These are phyloP conservation scores for Calendula officinalis DNA, from an alignment of 129 eudicot species.

Conservation along the genomic window DNA sequence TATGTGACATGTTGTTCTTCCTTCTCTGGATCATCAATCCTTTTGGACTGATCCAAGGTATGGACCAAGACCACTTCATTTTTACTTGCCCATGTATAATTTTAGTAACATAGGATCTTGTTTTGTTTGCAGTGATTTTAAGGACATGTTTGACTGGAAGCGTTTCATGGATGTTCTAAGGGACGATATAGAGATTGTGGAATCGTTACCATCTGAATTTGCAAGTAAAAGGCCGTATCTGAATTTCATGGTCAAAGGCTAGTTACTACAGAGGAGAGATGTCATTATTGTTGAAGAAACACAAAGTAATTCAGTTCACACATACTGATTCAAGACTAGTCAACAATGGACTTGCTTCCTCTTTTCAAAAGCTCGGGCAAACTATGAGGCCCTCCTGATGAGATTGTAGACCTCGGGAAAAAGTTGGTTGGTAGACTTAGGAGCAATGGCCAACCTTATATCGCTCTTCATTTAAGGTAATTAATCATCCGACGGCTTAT, in stretches of 20 bases:
- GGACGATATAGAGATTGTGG: conserved; percentile 73
- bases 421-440: conserved; percentile 54
- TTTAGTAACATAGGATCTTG: background rate
- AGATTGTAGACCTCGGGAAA: conserved; percentile 62
- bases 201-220: conserved; percentile 53
- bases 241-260: conserved; percentile 89
- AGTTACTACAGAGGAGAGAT: conserved; percentile 78
- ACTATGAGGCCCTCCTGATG: conserved; percentile 66
- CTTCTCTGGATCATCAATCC: conserved; percentile 89
- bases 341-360: conserved; percentile 66
- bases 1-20: conserved; percentile 98
- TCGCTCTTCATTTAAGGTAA: conserved; percentile 92
- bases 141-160: conserved; percentile 87
- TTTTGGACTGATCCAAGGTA: conserved; percentile 99
- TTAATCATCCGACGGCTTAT: background rate
- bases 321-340: conserved; percentile 84
- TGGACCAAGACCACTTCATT: background rate
- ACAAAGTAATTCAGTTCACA: conserved; percentile 76
- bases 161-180: conserved; percentile 69
- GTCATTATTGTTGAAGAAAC: conserved; percentile 44
- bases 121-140: conserved; percentile 55
- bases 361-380: conserved; percentile 84
- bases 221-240: conserved; percentile 38
- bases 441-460: conserved; percentile 48
- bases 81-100: conserved; percentile 8